These are phyloP conservation scores for Botrytis deweyae DNA, from an alignment of 2,329 filamentous ascomycete species.

Conservation along the genomic window DNA sequence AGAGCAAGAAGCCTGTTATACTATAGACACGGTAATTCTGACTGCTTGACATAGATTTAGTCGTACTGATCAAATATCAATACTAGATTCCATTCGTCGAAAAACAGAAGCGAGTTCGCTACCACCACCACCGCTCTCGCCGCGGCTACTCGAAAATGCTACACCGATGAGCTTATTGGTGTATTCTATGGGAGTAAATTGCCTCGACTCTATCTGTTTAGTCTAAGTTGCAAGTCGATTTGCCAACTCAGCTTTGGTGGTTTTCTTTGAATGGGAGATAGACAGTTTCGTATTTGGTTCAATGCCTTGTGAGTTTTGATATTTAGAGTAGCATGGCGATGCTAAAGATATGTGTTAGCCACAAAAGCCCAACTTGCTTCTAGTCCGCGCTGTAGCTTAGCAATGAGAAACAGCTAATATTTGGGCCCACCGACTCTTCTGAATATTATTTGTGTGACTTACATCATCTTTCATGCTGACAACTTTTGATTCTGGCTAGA, in stretches of 20 bases:
- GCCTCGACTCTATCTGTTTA: not conserved
- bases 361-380: not conserved
- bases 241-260: fast-evolving
- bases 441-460: not conserved
- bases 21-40: not conserved
- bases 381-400: not conserved
- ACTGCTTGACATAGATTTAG: not conserved
- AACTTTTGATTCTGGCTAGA: too few relatives aligned
- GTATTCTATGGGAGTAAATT: too few relatives aligned
- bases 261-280: not conserved
- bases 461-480: too few relatives aligned
- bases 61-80: not conserved
- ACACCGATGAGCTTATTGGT: not conserved
- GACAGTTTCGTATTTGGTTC: not conserved
- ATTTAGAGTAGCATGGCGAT: not conserved
- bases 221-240: too few relatives aligned
- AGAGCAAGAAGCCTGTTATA: not conserved
- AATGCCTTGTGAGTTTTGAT: not conserved
- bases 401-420: not conserved
- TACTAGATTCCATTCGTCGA: not conserved
- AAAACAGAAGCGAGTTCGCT: not conserved
- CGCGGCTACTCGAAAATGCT: not conserved
- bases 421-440: not conserved
- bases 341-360: not conserved
- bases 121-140: not conserved